phyloP scores from a whole-genome alignment of 225 moss, liverwort and hornwort genomes.

The Neckera pumila region DNA sequence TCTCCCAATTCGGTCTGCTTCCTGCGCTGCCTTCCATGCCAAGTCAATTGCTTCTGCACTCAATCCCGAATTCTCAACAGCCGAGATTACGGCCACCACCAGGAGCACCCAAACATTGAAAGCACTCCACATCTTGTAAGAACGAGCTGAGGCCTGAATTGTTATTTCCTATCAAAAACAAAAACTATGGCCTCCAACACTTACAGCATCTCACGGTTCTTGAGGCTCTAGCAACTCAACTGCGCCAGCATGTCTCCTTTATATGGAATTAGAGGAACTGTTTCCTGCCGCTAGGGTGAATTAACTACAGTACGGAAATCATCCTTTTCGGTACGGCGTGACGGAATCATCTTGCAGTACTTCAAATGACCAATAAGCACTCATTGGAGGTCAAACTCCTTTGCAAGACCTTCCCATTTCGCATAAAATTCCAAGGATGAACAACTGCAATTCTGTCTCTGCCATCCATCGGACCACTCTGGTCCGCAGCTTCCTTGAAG shows the following conservation, averaged over 20 bases:
- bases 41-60: background rate
- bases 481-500: background rate
- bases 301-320: background rate
- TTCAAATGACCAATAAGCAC: no score
- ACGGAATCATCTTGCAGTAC: no score
- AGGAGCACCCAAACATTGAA: background rate
- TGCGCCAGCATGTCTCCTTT: background rate
- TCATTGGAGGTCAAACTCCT: background rate
- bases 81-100: background rate
- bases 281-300: background rate
- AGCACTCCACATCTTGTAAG: background rate
- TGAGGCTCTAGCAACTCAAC: background rate
- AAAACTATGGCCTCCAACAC: background rate
- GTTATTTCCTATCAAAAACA: background rate
- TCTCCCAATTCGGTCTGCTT: background rate
- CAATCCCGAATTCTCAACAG: background rate
- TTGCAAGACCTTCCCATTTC: no score
- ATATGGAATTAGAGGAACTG: no score
- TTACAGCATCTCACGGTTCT: no score
- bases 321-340: background rate
- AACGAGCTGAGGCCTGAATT: background rate
- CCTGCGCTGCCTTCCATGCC: conserved; percentile 26
- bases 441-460: background rate
- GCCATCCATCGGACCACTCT: background rate
- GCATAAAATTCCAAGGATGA: background rate